phyloP scores from a whole-genome alignment of 306 rosid species.

The Purshia tridentata region DNA sequence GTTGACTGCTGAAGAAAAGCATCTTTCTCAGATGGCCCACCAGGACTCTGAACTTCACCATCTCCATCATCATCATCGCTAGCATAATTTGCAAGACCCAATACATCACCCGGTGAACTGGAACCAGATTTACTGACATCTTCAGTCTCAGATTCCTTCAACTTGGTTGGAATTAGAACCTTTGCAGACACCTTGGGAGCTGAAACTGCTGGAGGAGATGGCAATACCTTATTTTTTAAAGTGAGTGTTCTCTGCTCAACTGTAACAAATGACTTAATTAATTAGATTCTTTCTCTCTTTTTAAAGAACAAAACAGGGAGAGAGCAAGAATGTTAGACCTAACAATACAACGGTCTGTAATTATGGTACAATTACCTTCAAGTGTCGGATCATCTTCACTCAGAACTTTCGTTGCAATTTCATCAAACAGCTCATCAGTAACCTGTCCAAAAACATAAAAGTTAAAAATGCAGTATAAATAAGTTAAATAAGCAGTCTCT shows the following conservation, averaged over 20 bases:
- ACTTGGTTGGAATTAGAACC: conserved; percentile 58
- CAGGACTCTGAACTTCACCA: conserved; percentile 60
- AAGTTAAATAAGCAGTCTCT: conserved; percentile 15
- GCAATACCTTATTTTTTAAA: conserved; percentile 51
- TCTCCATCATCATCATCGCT: conserved; percentile 67
- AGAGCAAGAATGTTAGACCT: conserved; percentile 7
- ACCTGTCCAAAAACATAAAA: conserved; percentile 50
- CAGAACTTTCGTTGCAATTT: conserved; percentile 85
- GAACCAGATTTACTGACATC: conserved; percentile 53
- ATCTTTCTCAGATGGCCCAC: conserved; percentile 41
- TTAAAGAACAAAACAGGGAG: neutral
- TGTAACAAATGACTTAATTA: conserved; percentile 28
- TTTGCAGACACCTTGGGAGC: conserved; percentile 66
- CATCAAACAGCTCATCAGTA: conserved; percentile 95
- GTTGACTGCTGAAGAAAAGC: conserved; percentile 30
- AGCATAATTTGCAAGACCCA: conserved; percentile 96
- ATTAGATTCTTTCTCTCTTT: neutral
- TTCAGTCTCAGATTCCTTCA: conserved; percentile 52
- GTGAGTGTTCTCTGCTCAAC: conserved; percentile 39
- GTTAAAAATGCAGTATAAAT: conserved; percentile 29
- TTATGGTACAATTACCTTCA: conserved; percentile 52
- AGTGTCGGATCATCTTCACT: conserved; percentile 65
- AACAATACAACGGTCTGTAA: conserved; percentile 1
- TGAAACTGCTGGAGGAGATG: conserved; percentile 44
- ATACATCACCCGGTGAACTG: conserved; percentile 74